Evolutionary conservation across 1,284 basidiomycete species (phyloP), one percentile per base, ranked within the genome.

Genomic region (Xerocomus cyaneibrunnescens): DNA sequence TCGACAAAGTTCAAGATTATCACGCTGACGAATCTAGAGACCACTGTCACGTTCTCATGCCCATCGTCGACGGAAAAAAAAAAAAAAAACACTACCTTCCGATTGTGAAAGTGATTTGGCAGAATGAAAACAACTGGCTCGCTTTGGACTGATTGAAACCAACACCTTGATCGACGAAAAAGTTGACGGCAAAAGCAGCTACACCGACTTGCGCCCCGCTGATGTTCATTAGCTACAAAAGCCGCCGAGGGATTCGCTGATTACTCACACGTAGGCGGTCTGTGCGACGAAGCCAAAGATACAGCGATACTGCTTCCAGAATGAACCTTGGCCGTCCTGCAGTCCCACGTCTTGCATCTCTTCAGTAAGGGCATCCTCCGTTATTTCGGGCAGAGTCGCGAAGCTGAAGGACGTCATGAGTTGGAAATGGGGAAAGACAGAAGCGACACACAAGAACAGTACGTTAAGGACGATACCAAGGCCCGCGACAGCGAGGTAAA

Each of bases 401-500:
- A 89, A 84, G 66, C 82, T 84, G 45, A 12, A 51, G 8, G 23
- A 45, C 5, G 22, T 39, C 25, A 45, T 16, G 16, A 47, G 21
- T n/a, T 52, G 43, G 12, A 10, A 19, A 41, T 6, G n/a, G 23
- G 14, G 51, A 27, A 48, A 38, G 19, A 25, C 7, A 28, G 16
- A 37, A 10, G 17, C 13, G 19, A 67, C 80, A 50, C 57, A 84
- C 79, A 78, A 79, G 74, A 92, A 92, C 23, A 87, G 70, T 51
- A 85, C 61, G 58, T 87, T 87, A 42, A 92, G 76, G 22, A 78
- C 57, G 34, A 83, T 50, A 2, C 85, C 85, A 25, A 88, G 76
- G 21, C 77, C 80, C 7, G 87, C 78, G 31, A 92, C 88, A 14
- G 85, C 88, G 34, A 92, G 81, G 69, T 92, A 92, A 35, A 90